Percentiles rank a stretch among this genome's conserved stretches.
These are phyloP conservation scores for Colletotrichum sp. DNA, from an alignment of 2,329 filamentous ascomycete species.

Conservation along the genomic window DNA sequence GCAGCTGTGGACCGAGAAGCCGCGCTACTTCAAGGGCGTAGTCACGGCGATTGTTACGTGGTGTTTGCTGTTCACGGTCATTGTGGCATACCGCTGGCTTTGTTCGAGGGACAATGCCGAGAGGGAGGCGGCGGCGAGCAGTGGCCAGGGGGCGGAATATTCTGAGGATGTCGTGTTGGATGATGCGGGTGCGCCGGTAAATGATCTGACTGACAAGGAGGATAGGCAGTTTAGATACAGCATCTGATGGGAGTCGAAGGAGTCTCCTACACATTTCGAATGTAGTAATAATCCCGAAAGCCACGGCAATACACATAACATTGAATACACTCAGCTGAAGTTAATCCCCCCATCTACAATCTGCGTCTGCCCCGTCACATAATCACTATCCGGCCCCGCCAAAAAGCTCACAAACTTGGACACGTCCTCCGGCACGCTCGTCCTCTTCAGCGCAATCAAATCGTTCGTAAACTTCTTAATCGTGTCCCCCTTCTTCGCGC, in stretches of 20 bases:
- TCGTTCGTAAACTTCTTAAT: slow-evolving; percentile 60
- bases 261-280: not conserved
- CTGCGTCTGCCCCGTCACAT: slow-evolving; percentile 70
- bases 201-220: slow-evolving; percentile 40
- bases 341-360: slow-evolving; percentile 61
- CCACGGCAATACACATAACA: not conserved
- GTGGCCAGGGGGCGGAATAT: not conserved
- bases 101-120: slow-evolving; percentile 39
- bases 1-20: slow-evolving; percentile 52
- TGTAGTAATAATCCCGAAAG: not conserved
- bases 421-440: slow-evolving; percentile 68
- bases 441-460: slow-evolving; percentile 60
- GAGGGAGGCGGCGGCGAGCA: slow-evolving; percentile 21
- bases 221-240: slow-evolving; percentile 38
- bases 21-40: slow-evolving; percentile 50
- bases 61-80: slow-evolving; percentile 39
- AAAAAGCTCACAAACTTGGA: slow-evolving; percentile 67
- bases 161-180: slow-evolving; percentile 23
- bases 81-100: slow-evolving; percentile 36
- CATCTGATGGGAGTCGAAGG: not conserved
- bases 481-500: slow-evolving; percentile 45
- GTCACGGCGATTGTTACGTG: slow-evolving; percentile 49
- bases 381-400: slow-evolving; percentile 63
- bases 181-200: slow-evolving; percentile 26
- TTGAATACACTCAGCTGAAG: not conserved